A percentile compares a stretch with the other conserved stretches of the same genome.
phyloP scores from a whole-genome alignment of 345 rosid genomes.

The Eucalyptus sp. region DNA sequence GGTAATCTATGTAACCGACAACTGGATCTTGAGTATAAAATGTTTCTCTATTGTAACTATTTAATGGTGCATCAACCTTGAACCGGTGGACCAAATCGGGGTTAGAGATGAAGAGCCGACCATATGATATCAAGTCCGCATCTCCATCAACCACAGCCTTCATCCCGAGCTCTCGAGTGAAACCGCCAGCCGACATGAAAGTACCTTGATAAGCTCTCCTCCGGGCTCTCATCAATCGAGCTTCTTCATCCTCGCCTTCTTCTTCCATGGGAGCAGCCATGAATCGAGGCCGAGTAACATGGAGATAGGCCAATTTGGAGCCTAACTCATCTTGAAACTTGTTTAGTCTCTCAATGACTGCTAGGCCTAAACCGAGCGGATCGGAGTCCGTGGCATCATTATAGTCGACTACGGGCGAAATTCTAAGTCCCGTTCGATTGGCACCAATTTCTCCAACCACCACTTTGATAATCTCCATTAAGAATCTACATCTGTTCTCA shows the following conservation, averaged over 20 bases:
- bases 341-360: not conserved
- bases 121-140: constrained; percentile 72
- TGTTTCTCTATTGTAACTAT: constrained; percentile 47
- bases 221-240: not conserved
- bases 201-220: not conserved
- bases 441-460: not conserved
- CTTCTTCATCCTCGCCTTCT: not conserved
- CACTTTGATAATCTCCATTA: not conserved
- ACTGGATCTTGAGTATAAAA: constrained; percentile 26
- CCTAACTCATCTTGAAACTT: not conserved
- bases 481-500: not conserved
- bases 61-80: constrained; percentile 43
- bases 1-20: not conserved
- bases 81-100: constrained; percentile 70
- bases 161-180: not conserved
- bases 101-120: constrained; percentile 72
- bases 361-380: not conserved
- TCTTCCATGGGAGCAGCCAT: not conserved
- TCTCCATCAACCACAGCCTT: constrained; percentile 4
- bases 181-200: not conserved
- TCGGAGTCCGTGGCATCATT: not conserved
- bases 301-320: not conserved
- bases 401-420: not conserved
- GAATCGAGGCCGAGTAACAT: constrained; percentile 2
- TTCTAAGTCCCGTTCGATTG: not conserved